phyloP scores from a whole-genome alignment of 2,329 filamentous ascomycete genomes.

The Venturiaceae sp. region DNA sequence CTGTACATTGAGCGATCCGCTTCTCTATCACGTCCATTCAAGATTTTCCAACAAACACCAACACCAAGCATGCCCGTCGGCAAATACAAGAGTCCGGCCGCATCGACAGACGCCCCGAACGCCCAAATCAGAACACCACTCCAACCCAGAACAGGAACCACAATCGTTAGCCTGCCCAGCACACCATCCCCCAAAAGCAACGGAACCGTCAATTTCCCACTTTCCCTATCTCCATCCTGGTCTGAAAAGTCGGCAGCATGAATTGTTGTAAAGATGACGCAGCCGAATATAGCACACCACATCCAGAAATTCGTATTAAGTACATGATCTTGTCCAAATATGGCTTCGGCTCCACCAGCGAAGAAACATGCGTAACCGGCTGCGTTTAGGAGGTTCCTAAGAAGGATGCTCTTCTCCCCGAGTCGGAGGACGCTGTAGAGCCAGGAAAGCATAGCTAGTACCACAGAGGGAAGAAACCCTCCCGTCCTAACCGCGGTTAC shows the following conservation, averaged over 20 bases:
- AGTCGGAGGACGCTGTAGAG: background rate
- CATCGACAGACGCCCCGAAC: background rate
- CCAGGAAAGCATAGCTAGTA: background rate
- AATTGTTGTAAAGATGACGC: background rate
- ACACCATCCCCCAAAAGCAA: background rate
- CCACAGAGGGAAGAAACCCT: background rate
- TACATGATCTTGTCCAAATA: background rate
- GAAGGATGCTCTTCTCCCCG: background rate
- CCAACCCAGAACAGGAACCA: background rate
- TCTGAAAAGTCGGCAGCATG: background rate
- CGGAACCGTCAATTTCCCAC: background rate
- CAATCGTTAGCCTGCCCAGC: background rate
- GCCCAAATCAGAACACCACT: background rate
- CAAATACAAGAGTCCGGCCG: background rate
- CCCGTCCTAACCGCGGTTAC: background rate
- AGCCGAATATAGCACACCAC: background rate
- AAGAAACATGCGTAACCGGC: background rate
- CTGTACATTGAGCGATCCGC: background rate
- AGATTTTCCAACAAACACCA: background rate
- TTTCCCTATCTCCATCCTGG: background rate
- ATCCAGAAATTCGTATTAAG: background rate
- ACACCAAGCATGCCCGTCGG: background rate
- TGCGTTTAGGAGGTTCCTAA: background rate
- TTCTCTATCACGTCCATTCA: background rate
- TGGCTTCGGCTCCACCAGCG: background rate